Evolutionary conservation across 345 rosid genomes (phyloP).

Genomic region (Eucalyptus pauciflora): DNA sequence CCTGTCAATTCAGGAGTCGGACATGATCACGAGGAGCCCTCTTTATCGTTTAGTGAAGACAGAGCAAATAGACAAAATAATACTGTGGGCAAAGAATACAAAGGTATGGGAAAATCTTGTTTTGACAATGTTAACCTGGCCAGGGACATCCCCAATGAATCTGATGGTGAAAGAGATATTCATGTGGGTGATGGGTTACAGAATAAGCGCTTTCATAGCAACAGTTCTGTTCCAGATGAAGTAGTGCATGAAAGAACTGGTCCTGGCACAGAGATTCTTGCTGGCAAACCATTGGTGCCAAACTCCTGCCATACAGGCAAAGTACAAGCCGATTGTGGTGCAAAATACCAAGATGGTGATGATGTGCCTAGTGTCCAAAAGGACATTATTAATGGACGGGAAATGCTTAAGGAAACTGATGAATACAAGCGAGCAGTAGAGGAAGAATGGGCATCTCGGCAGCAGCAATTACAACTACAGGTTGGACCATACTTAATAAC

Average conservation of each 20-base stretch:
- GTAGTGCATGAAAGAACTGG: slow-evolving; percentile 1
- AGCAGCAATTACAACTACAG: slow-evolving; percentile 60
- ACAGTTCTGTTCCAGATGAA: background rate
- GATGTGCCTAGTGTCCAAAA: background rate
- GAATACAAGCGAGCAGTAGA: slow-evolving; percentile 71
- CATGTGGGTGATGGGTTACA: background rate
- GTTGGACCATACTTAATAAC: slow-evolving; percentile 6
- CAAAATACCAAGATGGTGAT: slow-evolving; percentile 1
- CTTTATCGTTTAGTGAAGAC: background rate
- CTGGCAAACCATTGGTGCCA: background rate
- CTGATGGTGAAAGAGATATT: slow-evolving; percentile 5
- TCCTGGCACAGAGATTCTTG: background rate
- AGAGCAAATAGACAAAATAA: background rate
- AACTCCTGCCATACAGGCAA: background rate
- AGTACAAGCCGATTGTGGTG: background rate
- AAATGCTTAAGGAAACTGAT: slow-evolving; percentile 76
- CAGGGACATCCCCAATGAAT: background rate
- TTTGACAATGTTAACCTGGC: background rate
- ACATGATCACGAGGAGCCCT: background rate
- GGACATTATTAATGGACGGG: slow-evolving; percentile 50
- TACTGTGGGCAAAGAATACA: background rate
- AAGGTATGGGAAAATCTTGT: background rate
- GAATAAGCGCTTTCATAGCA: background rate
- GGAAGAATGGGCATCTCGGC: slow-evolving; percentile 85
- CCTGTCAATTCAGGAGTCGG: background rate